Base-by-base conservation (phyloP, 2,329 filamentous ascomycete genomes). In the Xenosphaeropsis pyriputrescens region DNA sequence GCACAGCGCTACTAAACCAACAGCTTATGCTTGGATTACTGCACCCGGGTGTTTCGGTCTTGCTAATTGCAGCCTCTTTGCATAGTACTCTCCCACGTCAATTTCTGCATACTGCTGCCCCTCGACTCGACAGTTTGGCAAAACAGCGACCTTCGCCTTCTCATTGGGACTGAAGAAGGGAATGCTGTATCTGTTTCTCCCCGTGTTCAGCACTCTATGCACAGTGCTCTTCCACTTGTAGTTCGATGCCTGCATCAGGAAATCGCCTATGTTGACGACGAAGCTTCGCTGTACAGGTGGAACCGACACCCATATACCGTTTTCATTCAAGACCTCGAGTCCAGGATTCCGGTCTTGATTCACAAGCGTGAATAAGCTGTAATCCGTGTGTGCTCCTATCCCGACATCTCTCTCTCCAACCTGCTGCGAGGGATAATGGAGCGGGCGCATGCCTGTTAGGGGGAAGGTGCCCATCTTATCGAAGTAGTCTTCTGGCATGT, bases 201-300 rank as follows among this genome's bases (percentile, higher is more conserved):
- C 57, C 2, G 61, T 63, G 54, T 73, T 73, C 44, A 74, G 64
- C 18, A 75, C 70, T 6, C 69, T 57, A 48, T 75, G 71, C 4
- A 69, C 50, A 35, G 62, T 70, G 46, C 63, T 68, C 47, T 63
- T 65, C 54, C 71, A 75, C 35, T 57, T 52, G 13, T 64, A 62
- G 38, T 65, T 64, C 30, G 16, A 8, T 15, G 30, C 13, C 12
- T 58, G 49, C 43, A 57, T 55, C 42, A 71, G 53, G 46, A 70
- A 62, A 43, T 67, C 61, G 5, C 61, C 63, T 30, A 66, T 59
- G 41, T 66, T 66, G 16, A 65, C 60, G 0, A 66, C 59, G 9
- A 66, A 54, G 0, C 56, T 60, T 5, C 53, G 56, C 1, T 53
- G 52, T 3, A 64, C 49, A 33, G 61, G 61, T 2, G 59, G 58